phyloP scores from a whole-genome alignment of 768 basidiomycete genomes.

The Pulveroboletus sp. region DNA sequence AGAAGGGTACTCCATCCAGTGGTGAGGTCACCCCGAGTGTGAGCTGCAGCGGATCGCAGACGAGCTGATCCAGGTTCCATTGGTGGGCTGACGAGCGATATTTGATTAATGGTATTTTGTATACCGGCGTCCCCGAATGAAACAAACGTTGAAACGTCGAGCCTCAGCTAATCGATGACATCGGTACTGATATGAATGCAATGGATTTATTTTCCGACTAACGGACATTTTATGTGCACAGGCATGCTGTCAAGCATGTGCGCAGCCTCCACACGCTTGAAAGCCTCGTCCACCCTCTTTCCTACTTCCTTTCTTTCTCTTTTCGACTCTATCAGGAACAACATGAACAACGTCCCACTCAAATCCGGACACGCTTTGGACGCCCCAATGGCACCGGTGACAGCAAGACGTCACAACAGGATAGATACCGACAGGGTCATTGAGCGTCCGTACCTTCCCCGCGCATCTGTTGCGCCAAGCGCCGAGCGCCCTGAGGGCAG shows the following conservation, averaged over 20 bases:
- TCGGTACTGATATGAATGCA: neutral
- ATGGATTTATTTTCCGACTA: constrained; percentile 15
- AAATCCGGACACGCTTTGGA: constrained; percentile 15
- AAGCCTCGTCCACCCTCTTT: constrained; percentile 12
- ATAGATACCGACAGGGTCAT: constrained; percentile 25
- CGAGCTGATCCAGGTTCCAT: constrained; percentile 10
- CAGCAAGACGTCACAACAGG: constrained; percentile 15
- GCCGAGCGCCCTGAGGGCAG: constrained; percentile 22
- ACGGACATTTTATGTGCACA: neutral
- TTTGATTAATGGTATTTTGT: constrained; percentile 14
- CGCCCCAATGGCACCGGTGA: constrained; percentile 21
- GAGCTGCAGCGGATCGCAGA: constrained; percentile 7
- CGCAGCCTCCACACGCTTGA: constrained; percentile 6
- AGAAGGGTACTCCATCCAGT: constrained; percentile 31
- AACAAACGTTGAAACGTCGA: neutral
- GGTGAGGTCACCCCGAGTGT: constrained; percentile 14
- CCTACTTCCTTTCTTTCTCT: constrained; percentile 17
- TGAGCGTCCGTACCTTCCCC: constrained; percentile 26
- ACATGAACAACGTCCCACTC: constrained; percentile 16
- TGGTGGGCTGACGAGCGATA: constrained; percentile 3
- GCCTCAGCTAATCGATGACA: neutral
- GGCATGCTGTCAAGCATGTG: constrained; percentile 17
- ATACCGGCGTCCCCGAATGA: constrained; percentile 9
- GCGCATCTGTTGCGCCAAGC: constrained; percentile 27
- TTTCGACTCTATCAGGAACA: constrained; percentile 17